phyloP scores from a whole-genome alignment of 768 basidiomycete species.

The Suillus hirtellus region DNA sequence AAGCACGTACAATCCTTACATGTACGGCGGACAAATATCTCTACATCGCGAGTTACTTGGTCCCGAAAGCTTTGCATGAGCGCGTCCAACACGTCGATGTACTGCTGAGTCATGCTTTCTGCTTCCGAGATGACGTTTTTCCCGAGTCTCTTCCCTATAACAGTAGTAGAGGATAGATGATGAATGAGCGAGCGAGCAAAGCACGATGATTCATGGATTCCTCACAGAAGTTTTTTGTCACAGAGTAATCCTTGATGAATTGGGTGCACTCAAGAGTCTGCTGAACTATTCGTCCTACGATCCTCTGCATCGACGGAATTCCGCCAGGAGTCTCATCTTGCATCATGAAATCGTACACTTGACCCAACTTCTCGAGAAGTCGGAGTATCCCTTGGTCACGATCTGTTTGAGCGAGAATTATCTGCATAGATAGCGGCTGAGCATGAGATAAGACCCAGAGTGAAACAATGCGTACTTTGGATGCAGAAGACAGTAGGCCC shows the following conservation, averaged over 20 bases:
- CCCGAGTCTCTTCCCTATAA: conserved; percentile 3
- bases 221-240: conserved; percentile 12
- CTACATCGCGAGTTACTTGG: not conserved
- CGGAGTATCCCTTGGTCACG: not conserved
- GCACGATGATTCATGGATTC: too few species aligned
- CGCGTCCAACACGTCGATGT: conserved; percentile 25
- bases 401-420: not conserved
- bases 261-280: conserved; percentile 9
- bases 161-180: not conserved
- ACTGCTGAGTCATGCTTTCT: not conserved
- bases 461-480: not conserved
- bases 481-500: not conserved
- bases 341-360: conserved; percentile 8
- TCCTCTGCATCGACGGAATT: not conserved
- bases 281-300: conserved; percentile 2
- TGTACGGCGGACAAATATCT: not conserved
- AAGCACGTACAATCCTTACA: not conserved
- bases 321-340: not conserved
- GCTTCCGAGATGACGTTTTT: not conserved
- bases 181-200: not conserved
- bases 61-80: conserved; percentile 2
- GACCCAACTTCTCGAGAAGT: conserved; percentile 4
- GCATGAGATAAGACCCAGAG: too few species aligned
- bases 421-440: not conserved
- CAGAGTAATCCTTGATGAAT: conserved; percentile 12